Evolutionary conservation across 768 basidiomycete genomes (phyloP).

Genomic region (Cystobasidium ongulense): DNA sequence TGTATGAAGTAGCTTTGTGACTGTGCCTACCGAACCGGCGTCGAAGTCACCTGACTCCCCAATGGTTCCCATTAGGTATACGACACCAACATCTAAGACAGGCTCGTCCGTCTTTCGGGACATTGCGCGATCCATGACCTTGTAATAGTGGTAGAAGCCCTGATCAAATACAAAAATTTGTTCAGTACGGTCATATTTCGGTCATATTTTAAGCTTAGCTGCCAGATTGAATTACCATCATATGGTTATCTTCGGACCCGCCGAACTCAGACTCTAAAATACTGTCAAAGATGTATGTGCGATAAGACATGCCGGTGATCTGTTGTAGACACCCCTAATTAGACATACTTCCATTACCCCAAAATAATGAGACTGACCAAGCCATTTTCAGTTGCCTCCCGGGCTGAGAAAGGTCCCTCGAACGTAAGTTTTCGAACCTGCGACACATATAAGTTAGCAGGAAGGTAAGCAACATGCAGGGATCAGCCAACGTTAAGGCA

Average conservation of each 20-base stretch:
- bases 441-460: neutral
- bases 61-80: conserved; percentile 41
- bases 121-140: conserved; percentile 35
- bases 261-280: conserved; percentile 23
- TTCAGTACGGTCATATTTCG: neutral
- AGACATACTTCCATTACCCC: neutral
- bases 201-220: neutral
- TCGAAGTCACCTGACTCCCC: conserved; percentile 32
- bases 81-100: conserved; percentile 40
- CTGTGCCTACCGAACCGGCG: neutral
- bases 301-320: conserved; percentile 19
- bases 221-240: conserved; percentile 20
- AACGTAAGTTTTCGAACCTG: conserved; percentile 9
- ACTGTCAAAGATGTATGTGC: conserved; percentile 19
- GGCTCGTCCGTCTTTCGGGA: conserved; percentile 28
- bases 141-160: conserved; percentile 41
- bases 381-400: conserved; percentile 22
- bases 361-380: neutral
- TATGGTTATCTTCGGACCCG: conserved; percentile 18
- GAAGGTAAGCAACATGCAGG: neutral
- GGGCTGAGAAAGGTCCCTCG: conserved; percentile 26
- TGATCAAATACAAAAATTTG: neutral
- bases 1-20: neutral
- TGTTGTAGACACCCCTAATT: neutral
- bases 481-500: neutral